phyloP scores from a whole-genome alignment of 2,329 filamentous ascomycete species.

The Zopfia rhizophila region DNA sequence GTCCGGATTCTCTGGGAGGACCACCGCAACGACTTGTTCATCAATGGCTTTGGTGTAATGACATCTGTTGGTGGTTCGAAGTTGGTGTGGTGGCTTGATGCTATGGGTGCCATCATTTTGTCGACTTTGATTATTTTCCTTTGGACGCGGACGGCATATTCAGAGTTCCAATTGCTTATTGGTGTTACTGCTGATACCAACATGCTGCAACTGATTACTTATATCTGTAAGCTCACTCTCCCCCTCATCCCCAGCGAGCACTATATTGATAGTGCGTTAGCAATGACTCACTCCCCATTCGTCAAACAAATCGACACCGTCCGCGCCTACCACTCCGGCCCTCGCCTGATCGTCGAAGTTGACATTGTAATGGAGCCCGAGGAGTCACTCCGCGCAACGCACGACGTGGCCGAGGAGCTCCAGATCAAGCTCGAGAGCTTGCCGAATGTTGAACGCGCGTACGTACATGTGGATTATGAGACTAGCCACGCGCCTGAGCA shows the following conservation, averaged over 20 bases:
- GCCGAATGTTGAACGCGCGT: conserved; percentile 90
- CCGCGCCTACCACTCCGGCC: conserved; percentile 88
- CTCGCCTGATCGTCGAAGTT: conserved; percentile 91
- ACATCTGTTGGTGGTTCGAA: conserved; percentile 92
- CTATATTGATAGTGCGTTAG: conserved; percentile 39
- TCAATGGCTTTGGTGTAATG: conserved; percentile 92
- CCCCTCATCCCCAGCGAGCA: neutral
- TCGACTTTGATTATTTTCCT: conserved; percentile 80
- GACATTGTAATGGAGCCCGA: conserved; percentile 92
- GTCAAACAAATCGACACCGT: conserved; percentile 94
- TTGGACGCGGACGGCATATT: conserved; percentile 87
- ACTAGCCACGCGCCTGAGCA: conserved; percentile 94
- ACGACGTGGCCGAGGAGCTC: conserved; percentile 92
- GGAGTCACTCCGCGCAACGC: conserved; percentile 78
- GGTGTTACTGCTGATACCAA: conserved; percentile 87
- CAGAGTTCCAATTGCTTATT: conserved; percentile 90
- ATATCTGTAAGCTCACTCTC: conserved; percentile 71
- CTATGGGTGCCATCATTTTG: conserved; percentile 86
- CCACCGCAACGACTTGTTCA: conserved; percentile 95
- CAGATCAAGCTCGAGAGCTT: conserved; percentile 94
- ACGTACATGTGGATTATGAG: conserved; percentile 98
- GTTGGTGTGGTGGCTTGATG: conserved; percentile 94
- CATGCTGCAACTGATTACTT: conserved; percentile 93
- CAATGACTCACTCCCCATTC: conserved; percentile 83
- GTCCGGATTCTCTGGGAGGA: conserved; percentile 95